A percentile compares a stretch with the other conserved stretches of the same genome.
Evolutionary conservation across 306 rosid species (phyloP).

Genomic region (Alnus glutinosa): DNA sequence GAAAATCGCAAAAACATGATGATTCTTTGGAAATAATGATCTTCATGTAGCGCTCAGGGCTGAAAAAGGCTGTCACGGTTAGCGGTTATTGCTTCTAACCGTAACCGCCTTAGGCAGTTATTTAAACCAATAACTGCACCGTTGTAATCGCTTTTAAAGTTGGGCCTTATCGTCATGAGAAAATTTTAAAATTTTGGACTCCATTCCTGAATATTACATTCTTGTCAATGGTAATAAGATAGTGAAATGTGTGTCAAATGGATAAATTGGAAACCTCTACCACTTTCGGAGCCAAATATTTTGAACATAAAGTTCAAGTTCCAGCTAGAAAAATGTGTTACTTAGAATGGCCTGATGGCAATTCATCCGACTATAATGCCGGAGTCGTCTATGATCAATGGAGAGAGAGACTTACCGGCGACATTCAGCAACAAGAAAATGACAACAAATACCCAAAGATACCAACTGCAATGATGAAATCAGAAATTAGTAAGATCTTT

Average conservation of each 20-base stretch:
- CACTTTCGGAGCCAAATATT: not conserved
- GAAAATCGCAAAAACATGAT: not conserved
- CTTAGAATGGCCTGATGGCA: not conserved
- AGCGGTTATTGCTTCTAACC: no score
- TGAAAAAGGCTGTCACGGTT: no score
- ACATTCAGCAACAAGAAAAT: constrained; percentile 38
- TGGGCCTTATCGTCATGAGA: not conserved
- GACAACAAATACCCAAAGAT: constrained; percentile 38
- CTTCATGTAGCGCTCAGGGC: not conserved
- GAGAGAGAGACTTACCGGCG: constrained; percentile 21
- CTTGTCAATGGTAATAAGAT: not conserved
- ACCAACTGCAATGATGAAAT: constrained; percentile 32
- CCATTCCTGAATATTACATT: not conserved
- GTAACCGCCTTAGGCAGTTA: no score
- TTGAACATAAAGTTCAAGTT: not conserved
- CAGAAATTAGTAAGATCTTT: not conserved
- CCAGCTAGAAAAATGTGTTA: not conserved
- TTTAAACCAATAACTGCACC: no score
- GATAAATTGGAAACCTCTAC: not conserved
- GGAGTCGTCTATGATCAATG: not conserved
- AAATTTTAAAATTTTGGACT: not conserved
- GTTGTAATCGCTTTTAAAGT: no score
- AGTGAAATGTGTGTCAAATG: not conserved
- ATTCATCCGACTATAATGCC: not conserved
- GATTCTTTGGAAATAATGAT: not conserved